Evolutionary conservation across 2,329 filamentous ascomycete genomes (phyloP), one percentile per base, ranked within the genome.

Genomic region (Venturia effusa): DNA sequence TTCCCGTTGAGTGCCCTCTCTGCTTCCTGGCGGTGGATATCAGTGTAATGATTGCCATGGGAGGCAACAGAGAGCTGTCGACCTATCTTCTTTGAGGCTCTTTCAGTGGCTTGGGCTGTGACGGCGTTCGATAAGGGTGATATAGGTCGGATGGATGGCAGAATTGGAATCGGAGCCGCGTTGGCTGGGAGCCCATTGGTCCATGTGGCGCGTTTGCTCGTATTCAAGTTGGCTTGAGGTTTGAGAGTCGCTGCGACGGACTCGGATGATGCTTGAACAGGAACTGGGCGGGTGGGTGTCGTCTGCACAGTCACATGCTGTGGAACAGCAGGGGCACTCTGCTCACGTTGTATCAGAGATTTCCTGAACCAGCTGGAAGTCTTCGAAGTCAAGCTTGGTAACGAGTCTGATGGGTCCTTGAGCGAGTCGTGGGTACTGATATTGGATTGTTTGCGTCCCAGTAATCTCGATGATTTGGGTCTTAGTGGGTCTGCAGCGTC

Each of bases 101-200:
- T 88, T 67, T 88, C 85, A 54, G 88, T 85, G 13, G 78, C 76
- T 8, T 75, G 77, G 39, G 92, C 94, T 64, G 87, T 96, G 57
- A 96, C 91, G 61, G 91, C 84, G 75, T 97, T 92, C 6, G 92
- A 94, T n/a, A 97, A 76, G n/a, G 94, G 94, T 43, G 94, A 97
- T 61, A 97, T 92, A 15, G 94, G 93, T 67, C 89, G 86, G 70
- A 97, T 96, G 0, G 92, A 96, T 15, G 94, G 94, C 60, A 99
- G 80, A 67, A 99, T 99, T 10, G 91, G 91, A 84, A 99, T 99
- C 4, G 94, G 94, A 60, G 92, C 91, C 66, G 84, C 88, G 67
- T 88, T 91, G 11, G 86, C 86, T 22, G 84, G 81, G 13, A 80
- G 77, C 59, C 92, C 91, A 73, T 93, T 94, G 54, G 89, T 88